Percentiles rank a stretch among this genome's conserved stretches.
phyloP scores from a whole-genome alignment of 129 eudicot species.

The Logfia minima region DNA sequence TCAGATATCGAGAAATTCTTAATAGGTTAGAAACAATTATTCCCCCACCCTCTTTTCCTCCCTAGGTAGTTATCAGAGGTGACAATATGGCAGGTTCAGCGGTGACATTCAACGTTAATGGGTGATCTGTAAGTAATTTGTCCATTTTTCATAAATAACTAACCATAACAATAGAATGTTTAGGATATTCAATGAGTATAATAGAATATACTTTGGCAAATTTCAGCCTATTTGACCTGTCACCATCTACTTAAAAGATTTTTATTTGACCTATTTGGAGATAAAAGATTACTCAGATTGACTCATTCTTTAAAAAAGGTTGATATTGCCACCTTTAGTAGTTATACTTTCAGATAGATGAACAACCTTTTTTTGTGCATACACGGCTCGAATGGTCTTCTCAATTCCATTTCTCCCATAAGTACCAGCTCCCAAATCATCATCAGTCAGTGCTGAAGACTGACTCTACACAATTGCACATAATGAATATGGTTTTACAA shows the following conservation, averaged over 20 bases:
- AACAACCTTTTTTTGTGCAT: constrained; percentile 65
- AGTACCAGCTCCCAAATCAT: constrained; percentile 59
- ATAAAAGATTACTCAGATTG: not conserved
- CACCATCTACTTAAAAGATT: not conserved
- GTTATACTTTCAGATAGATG: not conserved
- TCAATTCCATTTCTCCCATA: constrained; percentile 51
- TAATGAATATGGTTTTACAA: not conserved
- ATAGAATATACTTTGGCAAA: too few relatives aligned
- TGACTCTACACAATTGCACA: constrained; percentile 60
- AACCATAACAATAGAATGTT: not conserved
- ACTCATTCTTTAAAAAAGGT: not conserved
- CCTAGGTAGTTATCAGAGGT: not conserved
- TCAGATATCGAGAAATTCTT: constrained; percentile 7
- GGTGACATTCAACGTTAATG: too few relatives aligned
- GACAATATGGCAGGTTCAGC: not conserved
- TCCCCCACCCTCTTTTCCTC: not conserved
- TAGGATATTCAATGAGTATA: not conserved
- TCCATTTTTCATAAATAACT: too few relatives aligned
- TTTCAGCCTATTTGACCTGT: not conserved
- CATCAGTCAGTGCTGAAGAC: constrained; percentile 82
- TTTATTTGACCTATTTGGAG: not conserved
- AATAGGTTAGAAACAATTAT: not conserved
- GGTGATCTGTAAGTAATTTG: not conserved
- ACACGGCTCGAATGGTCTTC: constrained; percentile 68
- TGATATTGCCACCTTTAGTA: not conserved